Percentiles rank a stretch among this genome's conserved stretches.
Evolutionary conservation across 208 protist genomes (phyloP).

Genomic region (Leishmania guyanensis): DNA sequence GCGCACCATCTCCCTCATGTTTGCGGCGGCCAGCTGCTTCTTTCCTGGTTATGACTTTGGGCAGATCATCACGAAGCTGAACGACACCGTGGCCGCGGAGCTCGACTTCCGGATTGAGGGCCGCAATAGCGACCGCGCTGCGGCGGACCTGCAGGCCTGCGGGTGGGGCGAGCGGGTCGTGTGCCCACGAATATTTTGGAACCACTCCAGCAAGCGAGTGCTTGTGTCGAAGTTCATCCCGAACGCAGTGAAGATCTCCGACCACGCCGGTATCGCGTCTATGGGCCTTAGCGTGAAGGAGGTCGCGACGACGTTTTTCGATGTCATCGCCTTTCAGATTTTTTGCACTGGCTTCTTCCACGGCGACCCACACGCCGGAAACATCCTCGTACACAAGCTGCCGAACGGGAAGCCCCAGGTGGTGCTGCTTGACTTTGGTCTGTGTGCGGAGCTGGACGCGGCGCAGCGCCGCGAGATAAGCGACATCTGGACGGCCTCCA

Average conservation of each 20-base stretch:
- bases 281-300: constrained; percentile 57
- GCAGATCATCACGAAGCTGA: constrained; percentile 83
- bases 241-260: constrained; percentile 78
- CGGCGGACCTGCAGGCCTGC: constrained; percentile 61
- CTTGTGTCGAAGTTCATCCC: constrained; percentile 73
- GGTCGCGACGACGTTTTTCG: constrained; percentile 75
- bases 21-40: constrained; percentile 63
- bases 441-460: constrained; percentile 90
- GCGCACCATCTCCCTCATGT: constrained; percentile 82
- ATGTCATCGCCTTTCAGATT: constrained; percentile 93
- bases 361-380: constrained; percentile 94
- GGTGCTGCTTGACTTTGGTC: constrained; percentile 95
- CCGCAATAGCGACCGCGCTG: constrained; percentile 87
- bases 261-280: constrained; percentile 59
- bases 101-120: constrained; percentile 95
- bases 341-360: constrained; percentile 96
- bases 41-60: constrained; percentile 90
- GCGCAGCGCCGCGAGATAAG: constrained; percentile 55
- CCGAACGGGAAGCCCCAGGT: constrained; percentile 71
- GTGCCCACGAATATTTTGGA: constrained; percentile 61
- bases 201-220: constrained; percentile 68
- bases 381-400: constrained; percentile 88
- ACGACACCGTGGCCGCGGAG: constrained; percentile 89
- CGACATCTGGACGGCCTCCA: constrained; percentile 77
- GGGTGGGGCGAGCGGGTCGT: constrained; percentile 80